Percentiles rank a stretch among this genome's conserved stretches.
Evolutionary conservation across 768 basidiomycete genomes (phyloP).

Genomic region (Psilocybe cubensis): DNA sequence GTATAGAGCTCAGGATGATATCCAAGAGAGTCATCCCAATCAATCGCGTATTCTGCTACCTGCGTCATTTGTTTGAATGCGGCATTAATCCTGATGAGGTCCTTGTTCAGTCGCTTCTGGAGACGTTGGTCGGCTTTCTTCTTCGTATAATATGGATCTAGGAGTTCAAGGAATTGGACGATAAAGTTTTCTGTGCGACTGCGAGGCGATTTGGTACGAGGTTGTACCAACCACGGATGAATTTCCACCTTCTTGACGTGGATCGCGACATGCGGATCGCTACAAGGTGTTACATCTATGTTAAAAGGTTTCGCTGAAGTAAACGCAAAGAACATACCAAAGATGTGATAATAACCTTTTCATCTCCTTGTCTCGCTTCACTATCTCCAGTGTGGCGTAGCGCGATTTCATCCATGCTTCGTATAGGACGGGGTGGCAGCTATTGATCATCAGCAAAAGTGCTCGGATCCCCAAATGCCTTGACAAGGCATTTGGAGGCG

Average conservation of each 20-base stretch:
- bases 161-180: slow-evolving; percentile 27
- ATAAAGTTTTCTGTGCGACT: slow-evolving; percentile 31
- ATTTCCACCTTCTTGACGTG: slow-evolving; percentile 39
- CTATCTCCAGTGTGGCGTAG: slow-evolving; percentile 27
- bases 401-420: slow-evolving; percentile 27
- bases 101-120: slow-evolving; percentile 39
- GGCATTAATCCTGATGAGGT: slow-evolving; percentile 34
- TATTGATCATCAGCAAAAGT: no score
- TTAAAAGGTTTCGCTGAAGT: neutral
- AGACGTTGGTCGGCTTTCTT: slow-evolving; percentile 35
- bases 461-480: no score
- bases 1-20: slow-evolving; percentile 41
- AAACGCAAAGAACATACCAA: slow-evolving; percentile 22
- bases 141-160: slow-evolving; percentile 33
- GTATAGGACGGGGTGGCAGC: slow-evolving; percentile 31
- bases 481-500: no score
- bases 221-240: slow-evolving; percentile 45
- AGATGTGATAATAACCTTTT: slow-evolving; percentile 33
- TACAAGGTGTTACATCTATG: slow-evolving; percentile 8
- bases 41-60: slow-evolving; percentile 40
- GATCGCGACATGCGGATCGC: slow-evolving; percentile 29
- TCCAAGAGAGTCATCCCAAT: slow-evolving; percentile 38
- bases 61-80: slow-evolving; percentile 35
- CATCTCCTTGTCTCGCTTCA: slow-evolving; percentile 29
- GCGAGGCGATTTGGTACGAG: slow-evolving; percentile 31